These are phyloP conservation scores for Populus euphratica DNA, from an alignment of 345 rosid genomes.

Conservation along the genomic window DNA sequence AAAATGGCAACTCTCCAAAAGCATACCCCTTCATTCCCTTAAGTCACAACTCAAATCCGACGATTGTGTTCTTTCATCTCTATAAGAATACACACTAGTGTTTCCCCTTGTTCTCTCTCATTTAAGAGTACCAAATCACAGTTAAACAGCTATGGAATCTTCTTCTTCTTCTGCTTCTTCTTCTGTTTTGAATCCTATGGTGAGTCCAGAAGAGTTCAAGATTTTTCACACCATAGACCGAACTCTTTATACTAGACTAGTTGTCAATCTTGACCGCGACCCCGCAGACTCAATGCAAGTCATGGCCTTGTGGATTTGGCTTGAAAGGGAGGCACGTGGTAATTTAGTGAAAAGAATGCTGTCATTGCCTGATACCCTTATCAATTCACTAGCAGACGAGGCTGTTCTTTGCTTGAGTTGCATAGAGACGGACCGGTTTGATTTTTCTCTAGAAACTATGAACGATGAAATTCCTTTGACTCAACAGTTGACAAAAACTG, in stretches of 20 bases:
- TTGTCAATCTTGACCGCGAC: constrained; percentile 40
- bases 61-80: not conserved
- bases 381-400: constrained; percentile 48
- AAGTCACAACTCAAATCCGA: not conserved
- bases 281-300: constrained; percentile 44
- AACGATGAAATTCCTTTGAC: constrained; percentile 22
- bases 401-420: constrained; percentile 44
- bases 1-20: constrained; percentile 17
- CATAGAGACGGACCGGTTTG: constrained; percentile 21
- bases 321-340: constrained; percentile 34
- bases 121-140: not conserved
- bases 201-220: constrained; percentile 41
- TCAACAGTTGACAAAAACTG: constrained; percentile 20
- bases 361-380: constrained; percentile 28
- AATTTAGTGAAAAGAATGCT: constrained; percentile 28
- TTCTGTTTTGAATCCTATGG: not conserved
- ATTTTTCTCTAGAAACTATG: not conserved
- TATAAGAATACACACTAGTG: not conserved
- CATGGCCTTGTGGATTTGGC: constrained; percentile 57
- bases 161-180: constrained; percentile 4
- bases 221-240: constrained; percentile 60
- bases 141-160: not conserved
- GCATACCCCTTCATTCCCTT: not conserved
- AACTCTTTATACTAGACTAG: constrained; percentile 40
- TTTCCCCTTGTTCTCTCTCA: not conserved